Conservation (phyloP, 2,329 filamentous ascomycete genomes). For the Paraphoma chrysanthemicola region DNA sequence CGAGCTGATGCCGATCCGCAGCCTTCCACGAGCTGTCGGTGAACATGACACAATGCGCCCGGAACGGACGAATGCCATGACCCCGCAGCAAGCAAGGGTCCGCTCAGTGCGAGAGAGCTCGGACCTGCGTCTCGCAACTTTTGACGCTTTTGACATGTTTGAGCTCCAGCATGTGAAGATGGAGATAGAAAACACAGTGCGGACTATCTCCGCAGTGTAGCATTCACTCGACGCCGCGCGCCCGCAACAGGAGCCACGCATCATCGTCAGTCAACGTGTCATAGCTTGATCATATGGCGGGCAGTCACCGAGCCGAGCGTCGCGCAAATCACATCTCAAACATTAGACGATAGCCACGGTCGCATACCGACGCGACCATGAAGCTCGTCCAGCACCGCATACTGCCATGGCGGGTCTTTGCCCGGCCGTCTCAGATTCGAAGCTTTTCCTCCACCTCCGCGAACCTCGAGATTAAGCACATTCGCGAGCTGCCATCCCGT, state of each 20-base stretch:
- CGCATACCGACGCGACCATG: constrained; percentile 9
- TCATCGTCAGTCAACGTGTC: constrained; percentile 3
- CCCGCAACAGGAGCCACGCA: background rate
- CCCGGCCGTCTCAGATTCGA: constrained; percentile 12
- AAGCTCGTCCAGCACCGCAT: constrained; percentile 28
- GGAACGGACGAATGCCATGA: background rate
- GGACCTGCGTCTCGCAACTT: constrained; percentile 12
- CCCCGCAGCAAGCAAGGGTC: constrained; percentile 17
- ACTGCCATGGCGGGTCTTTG: constrained; percentile 32
- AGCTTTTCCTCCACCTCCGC: constrained; percentile 34
- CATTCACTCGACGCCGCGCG: constrained; percentile 9
- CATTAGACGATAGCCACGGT: constrained; percentile 3
- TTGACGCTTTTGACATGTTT: background rate
- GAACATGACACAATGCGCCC: constrained; percentile 14
- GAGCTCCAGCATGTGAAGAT: constrained; percentile 13
- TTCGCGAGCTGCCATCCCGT: constrained; percentile 44
- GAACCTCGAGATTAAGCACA: constrained; percentile 32
- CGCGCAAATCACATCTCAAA: constrained; percentile 13
- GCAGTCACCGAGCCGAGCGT: constrained; percentile 7
- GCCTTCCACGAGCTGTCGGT: constrained; percentile 12
- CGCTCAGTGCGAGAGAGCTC: constrained; percentile 9
- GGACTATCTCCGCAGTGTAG: constrained; percentile 14
- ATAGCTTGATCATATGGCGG: constrained; percentile 19
- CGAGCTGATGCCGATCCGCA: constrained; percentile 18
- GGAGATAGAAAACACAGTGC: constrained; percentile 6